Base-by-base conservation (phyloP, 169 alveolate genomes). In the Cryptosporidium viatorum region DNA sequence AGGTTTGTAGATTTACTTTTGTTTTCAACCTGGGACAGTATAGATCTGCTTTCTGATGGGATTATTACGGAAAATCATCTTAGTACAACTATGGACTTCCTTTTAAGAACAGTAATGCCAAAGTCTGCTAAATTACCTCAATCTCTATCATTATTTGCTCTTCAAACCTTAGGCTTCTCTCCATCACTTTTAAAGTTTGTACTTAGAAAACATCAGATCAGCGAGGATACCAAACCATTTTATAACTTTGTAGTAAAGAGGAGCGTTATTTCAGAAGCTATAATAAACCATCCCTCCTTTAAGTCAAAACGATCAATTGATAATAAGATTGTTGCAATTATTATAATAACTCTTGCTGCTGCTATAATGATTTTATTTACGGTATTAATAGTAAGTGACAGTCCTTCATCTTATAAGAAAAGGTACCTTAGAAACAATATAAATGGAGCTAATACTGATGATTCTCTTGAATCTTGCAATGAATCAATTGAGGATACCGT, bases 1-100 rank as follows among this genome's bases (percentile, higher is more conserved):
- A 80, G 89, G 29, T 80, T 80, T 50, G 80, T 67, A 7, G 89
- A 80, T 29, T 23, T 80, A 37, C 74, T 80, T 1, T n/a, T 80
- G 48, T 29, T 21, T 29, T 60, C 89, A 8, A 62, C 68, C 37
- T 31, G 55, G 65, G 68, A 62, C 6, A 60, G 26, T 65, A 48
- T 43, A 4, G 62, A 62, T 65, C 51, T 80, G 21, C 75, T 60
- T 23, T 37, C 41, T 14, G 26, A 62, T 48, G 75, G 89, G 1
- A n/a, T 69, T 26, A 68, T 80, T 26, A 37, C 14, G 29, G 43
- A 60, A 21, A 41, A 67, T 7, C 89, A 62, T 33, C 48, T 80
- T 9, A 26, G 39, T 5, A 65, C 21, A 31, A 65, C 89, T 3
- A 21, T 80, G 62, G 75, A 80, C 37, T 23, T 41, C 2, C 51